phyloP scores from a whole-genome alignment of 441 rosid species.

The Gossypium gossypioides region DNA sequence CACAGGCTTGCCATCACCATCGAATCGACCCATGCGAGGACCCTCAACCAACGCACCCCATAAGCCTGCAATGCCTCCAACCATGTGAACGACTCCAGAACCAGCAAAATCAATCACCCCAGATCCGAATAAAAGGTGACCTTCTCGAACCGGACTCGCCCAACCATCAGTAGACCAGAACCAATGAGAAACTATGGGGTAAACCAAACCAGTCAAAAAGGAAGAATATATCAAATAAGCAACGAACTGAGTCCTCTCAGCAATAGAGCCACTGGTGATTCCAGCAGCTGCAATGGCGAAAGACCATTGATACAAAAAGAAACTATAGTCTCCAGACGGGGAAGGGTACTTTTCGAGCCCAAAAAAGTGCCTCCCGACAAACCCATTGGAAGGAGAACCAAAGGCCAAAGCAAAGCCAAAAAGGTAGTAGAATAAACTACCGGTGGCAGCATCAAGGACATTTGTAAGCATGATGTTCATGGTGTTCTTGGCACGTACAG shows the following conservation, averaged over 20 bases:
- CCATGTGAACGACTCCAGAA: slow-evolving; percentile 49
- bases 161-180: slow-evolving; percentile 42
- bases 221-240: slow-evolving; percentile 40
- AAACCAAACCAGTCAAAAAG: slow-evolving; percentile 42
- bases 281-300: slow-evolving; percentile 43
- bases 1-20: slow-evolving; percentile 24
- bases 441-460: slow-evolving; percentile 44
- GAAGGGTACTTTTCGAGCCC: slow-evolving; percentile 28
- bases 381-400: slow-evolving; percentile 36
- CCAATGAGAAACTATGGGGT: slow-evolving; percentile 45
- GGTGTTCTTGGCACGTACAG: slow-evolving; percentile 35
- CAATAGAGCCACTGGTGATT: slow-evolving; percentile 44
- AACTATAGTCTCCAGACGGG: slow-evolving; percentile 23
- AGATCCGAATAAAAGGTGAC: slow-evolving; percentile 23
- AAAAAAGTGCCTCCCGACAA: slow-evolving; percentile 38
- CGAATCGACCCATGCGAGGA: slow-evolving; percentile 41
- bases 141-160: slow-evolving; percentile 31
- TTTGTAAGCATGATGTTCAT: slow-evolving; percentile 39
- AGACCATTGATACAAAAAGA: slow-evolving; percentile 40
- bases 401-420: slow-evolving; percentile 44
- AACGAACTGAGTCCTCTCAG: slow-evolving; percentile 37
- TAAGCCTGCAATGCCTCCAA: slow-evolving; percentile 39
- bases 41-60: slow-evolving; percentile 46
- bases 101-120: slow-evolving; percentile 51
- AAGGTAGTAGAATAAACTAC: slow-evolving; percentile 34